Evolutionary conservation across 2,329 filamentous ascomycete genomes (phyloP), one percentile per base, ranked within the genome.

Genomic region (Cercospora zeae-maydis): DNA sequence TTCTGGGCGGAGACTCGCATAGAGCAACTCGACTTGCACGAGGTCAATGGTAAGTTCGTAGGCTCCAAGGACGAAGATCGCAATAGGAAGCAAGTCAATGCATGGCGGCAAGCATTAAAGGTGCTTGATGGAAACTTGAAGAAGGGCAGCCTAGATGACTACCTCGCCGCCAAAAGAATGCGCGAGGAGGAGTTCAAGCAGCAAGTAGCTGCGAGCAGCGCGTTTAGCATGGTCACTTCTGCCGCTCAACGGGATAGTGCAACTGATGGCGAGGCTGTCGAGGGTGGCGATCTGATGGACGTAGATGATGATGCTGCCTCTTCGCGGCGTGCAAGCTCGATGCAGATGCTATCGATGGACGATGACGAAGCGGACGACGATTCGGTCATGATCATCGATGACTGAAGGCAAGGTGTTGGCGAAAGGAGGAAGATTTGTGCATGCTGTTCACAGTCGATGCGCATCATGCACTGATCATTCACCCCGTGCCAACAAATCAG

Each of bases 1-100:
- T 85, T 82, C 71, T 86, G 83, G 81, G 83, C 79, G 0, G 84
- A 87, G 58, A 78, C 77, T 21, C 79, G 85, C 1, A 80, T 81
- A 0, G 81, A 86, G 53, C 82, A 83, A 0, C 78, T 88, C 0
- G 83, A 83, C 30, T 69, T 88, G 5, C 79, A 71, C 33, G 63
- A 66, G 39, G 47, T 66, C 21, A 69, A 69, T 45, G 63, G 64
- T 9, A 52, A 51, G 6, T 70, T 67, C 33, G 67, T 67, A 1
- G 66, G 65, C 14, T 45, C 61, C 34, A 66, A 65, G 34, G 69
- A 67, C 19, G 65, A 66, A 11, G 62, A 37, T 3, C 62, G 69
- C 19, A 57, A 62, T 14, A 63, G 59, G 27, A 64, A 61, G 27
- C 64, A 71, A 47, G 63, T 74, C 45, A 55, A 54, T 7, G 58